A percentile compares a stretch with the other conserved stretches of the same genome.
These are phyloP conservation scores for Xylaria acuta DNA, from an alignment of 495 filamentous ascomycete species.

Conservation along the genomic window DNA sequence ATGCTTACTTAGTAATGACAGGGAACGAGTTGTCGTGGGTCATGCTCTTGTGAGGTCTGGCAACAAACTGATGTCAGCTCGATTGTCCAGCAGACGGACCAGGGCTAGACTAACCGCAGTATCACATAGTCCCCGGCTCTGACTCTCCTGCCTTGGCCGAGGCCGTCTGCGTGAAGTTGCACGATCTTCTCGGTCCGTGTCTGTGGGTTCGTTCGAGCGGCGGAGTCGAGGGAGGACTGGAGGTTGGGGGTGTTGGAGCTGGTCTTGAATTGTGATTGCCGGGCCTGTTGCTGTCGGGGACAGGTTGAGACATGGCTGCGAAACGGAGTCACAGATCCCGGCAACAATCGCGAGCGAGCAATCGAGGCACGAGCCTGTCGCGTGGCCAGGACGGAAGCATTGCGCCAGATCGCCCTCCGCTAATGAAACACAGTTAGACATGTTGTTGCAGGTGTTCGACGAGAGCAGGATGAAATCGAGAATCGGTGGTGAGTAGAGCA, in stretches of 20 bases:
- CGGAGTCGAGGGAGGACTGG: too few relatives aligned
- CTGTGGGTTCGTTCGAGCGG: constrained; percentile 56
- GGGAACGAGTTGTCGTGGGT: constrained; percentile 3
- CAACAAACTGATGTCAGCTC: constrained; percentile 51
- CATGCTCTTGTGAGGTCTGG: neutral
- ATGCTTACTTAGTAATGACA: constrained; percentile 27
- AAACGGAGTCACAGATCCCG: neutral
- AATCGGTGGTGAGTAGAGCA: neutral
- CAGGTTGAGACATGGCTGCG: neutral
- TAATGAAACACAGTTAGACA: neutral
- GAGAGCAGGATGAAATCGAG: too few relatives aligned
- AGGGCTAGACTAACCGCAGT: constrained; percentile 72
- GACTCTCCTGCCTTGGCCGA: constrained; percentile 74
- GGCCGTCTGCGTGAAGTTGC: constrained; percentile 74
- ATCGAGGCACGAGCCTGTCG: neutral
- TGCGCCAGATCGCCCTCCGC: constrained; percentile 1
- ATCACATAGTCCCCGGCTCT: constrained; percentile 83
- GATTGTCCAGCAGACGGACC: constrained; percentile 68
- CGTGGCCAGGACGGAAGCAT: constrained; percentile 11
- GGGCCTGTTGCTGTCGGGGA: neutral
- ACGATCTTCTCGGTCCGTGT: constrained; percentile 95
- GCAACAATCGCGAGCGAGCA: constrained; percentile 10
- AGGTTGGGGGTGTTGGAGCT: neutral
- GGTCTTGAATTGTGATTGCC: neutral
- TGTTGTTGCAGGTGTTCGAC: neutral